Percentiles rank a stretch among this genome's conserved stretches.
phyloP scores from a whole-genome alignment of 2,329 filamentous ascomycete genomes.

The Aureobasidium lini region DNA sequence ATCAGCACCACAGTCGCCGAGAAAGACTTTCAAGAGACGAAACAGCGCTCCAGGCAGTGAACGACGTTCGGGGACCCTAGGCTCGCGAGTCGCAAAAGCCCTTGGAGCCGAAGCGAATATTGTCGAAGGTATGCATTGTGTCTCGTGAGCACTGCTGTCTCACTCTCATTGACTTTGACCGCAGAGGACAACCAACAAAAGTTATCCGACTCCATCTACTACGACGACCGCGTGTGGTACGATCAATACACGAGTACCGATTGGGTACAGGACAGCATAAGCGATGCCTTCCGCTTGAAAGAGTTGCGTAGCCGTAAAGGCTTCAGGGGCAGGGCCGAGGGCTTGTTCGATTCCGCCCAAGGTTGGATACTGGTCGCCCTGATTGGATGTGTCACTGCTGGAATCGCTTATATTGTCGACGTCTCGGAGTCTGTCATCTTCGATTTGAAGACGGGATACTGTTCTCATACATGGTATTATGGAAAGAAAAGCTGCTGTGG shows the following conservation, averaged over 20 bases:
- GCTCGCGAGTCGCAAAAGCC: slow-evolving; percentile 48
- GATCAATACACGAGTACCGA: slow-evolving; percentile 97
- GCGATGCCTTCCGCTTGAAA: slow-evolving; percentile 84
- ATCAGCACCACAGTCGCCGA: slow-evolving; percentile 23
- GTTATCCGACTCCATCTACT: slow-evolving; percentile 58
- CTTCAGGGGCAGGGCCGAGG: slow-evolving; percentile 68
- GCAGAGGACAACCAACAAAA: slow-evolving; percentile 42
- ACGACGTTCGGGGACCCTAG: slow-evolving; percentile 18
- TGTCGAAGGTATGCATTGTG: not conserved
- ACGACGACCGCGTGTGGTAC: slow-evolving; percentile 92
- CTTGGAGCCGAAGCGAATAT: slow-evolving; percentile 28
- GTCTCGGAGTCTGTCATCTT: slow-evolving; percentile 79
- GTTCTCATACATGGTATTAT: slow-evolving; percentile 59
- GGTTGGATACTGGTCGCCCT: slow-evolving; percentile 91
- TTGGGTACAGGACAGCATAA: slow-evolving; percentile 97
- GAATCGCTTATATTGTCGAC: slow-evolving; percentile 82
- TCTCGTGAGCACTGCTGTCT: not conserved
- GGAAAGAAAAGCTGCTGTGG: slow-evolving; percentile 62
- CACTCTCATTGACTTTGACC: not conserved
- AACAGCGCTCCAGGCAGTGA: not conserved
- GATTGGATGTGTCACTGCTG: slow-evolving; percentile 77
- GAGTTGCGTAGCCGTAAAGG: slow-evolving; percentile 74
- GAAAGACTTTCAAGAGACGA: not conserved
- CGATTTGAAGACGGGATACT: slow-evolving; percentile 88
- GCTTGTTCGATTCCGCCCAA: slow-evolving; percentile 78